Base-by-base conservation (phyloP, 345 rosid species). In the Boechera divaricarpa region DNA sequence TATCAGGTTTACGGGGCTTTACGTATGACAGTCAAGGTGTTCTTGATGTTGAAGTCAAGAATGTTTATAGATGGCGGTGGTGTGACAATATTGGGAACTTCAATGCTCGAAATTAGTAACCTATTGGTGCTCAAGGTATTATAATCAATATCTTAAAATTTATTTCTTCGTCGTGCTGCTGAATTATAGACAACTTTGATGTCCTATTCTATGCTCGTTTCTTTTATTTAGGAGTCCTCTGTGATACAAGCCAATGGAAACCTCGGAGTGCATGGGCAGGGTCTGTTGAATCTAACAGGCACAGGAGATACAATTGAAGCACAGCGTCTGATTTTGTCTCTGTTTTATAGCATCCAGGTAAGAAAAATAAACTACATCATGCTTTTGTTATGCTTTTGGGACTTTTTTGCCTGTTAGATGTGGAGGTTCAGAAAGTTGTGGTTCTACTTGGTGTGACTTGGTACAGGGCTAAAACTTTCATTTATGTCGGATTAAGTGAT, bases 1-100 rank as follows among this genome's bases (percentile, higher is more conserved):
- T 51, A 47, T 70, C 77, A 92, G 99, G 99, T 95, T 32, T 95
- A 87, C 79, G 99, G 99, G 51, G 99, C 99, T 56, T 77, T 95
- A 69, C 91, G 99, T 44, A 95, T 95, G 99, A 82, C 91, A 63
- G 98, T 93, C 15, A 95, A 95, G 75, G 91, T 95, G 78, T 95
- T 95, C 83, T 85, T 95, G 84, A 88, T 95, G 98, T 91, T 96
- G 94, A 92, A 95, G 69, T 95, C 99, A 31, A 67, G 87, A 84
- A 87, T 95, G 99, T 65, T 87, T 71, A 86, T 95, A 54, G 91
- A 91, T 83, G 98, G 93, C 1, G 97, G 95, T 81, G 97, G 92
- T 59, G 97, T 91, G 63, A 78, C 81, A 63, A 79, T 90, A 48
- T 87, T 93, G 76, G 87, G 88, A 49, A 93, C 99, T 66, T 93